Evolutionary conservation across 345 rosid species (phyloP), one percentile per base, ranked within the genome.

Genomic region (Melaleuca alternifolia): DNA sequence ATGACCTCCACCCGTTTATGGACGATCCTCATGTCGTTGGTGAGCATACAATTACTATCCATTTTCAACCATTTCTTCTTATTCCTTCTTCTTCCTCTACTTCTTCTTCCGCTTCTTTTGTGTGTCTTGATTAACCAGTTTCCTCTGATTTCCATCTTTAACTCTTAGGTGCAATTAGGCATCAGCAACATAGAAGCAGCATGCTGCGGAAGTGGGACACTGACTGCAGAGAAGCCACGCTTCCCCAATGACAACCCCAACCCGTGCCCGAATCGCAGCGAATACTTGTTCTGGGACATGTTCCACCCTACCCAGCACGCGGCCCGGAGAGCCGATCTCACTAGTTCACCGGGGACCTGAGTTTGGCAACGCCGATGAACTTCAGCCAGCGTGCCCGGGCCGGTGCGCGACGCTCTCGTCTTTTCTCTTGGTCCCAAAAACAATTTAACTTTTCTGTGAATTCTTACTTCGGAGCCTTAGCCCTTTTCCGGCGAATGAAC

Each of bases 231-330:
- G 51, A 54, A 71, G 16, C 54, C 24, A 12, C 85, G 89, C 56
- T 24, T 11, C 11, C 3, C 11, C 54, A 50, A 24, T 8, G 10
- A 52, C 37, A 76, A 28, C 16, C 50, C 90, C 23, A 85, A 50
- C 41, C 85, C 87, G 3, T 90, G 89, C 81, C 12, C 18, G 1
- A 62, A 87, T 65, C 65, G 59, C 3, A 0, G 0, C 0, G 83
- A 59, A 3, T 48, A 86, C 84, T n/a, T 87, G 61, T 88, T 90
- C 48, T 88, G 90, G 90, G 92, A 90, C 54, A 48, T 86, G 24
- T 87, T 54, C 71, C 89, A 87, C 84, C 90, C 88, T 15, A 71
- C 89, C 26, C 12, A 87, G 57, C 51, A 76, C 2, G 89, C 81
- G 11, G 21, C 85, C 50, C 37, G 21, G n/a, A n/a, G 87, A 28